A percentile compares a stretch with the other conserved stretches of the same genome.
phyloP scores from a whole-genome alignment of 2,329 filamentous ascomycete genomes.

The Phoma sp. region DNA sequence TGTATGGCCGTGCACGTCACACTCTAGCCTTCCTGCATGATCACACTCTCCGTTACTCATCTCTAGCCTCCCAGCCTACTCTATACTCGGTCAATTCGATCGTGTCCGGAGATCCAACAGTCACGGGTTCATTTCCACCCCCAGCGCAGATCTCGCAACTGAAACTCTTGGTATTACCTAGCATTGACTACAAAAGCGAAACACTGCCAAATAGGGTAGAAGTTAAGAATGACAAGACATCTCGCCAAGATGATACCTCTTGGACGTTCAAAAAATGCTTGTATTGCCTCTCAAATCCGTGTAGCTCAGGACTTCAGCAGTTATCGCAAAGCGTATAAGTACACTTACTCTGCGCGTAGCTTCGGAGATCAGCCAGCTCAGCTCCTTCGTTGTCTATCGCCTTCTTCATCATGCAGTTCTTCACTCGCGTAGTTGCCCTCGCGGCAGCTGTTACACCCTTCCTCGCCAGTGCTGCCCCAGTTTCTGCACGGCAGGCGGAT shows the following conservation, averaged over 20 bases:
- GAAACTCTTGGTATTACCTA: conserved; percentile 18
- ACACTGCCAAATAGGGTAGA: conserved; percentile 19
- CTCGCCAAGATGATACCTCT: conserved; percentile 16
- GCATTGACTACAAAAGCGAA: conserved; percentile 2
- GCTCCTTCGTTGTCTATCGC: background rate
- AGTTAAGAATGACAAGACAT: conserved; percentile 31
- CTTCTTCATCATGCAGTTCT: conserved; percentile 35
- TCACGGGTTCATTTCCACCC: conserved; percentile 1
- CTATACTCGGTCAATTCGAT: background rate
- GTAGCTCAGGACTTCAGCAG: background rate
- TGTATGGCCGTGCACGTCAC: conserved; percentile 1
- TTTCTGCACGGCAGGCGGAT: conserved; percentile 16
- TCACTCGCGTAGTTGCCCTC: conserved; percentile 34
- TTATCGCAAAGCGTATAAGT: conserved; percentile 17
- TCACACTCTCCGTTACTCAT: background rate
- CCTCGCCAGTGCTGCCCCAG: conserved; percentile 31
- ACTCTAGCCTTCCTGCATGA: background rate
- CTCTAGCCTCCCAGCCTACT: background rate
- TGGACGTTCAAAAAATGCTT: conserved; percentile 1
- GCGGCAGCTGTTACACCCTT: conserved; percentile 33
- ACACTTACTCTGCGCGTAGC: background rate
- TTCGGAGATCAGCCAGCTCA: background rate
- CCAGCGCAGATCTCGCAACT: conserved; percentile 3
- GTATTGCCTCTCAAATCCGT: background rate
- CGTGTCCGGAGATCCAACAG: background rate